Evolutionary conservation across 352 stramenopile genomes (phyloP), one percentile per base, ranked within the genome.

Genomic region (Bremia lactucae): DNA sequence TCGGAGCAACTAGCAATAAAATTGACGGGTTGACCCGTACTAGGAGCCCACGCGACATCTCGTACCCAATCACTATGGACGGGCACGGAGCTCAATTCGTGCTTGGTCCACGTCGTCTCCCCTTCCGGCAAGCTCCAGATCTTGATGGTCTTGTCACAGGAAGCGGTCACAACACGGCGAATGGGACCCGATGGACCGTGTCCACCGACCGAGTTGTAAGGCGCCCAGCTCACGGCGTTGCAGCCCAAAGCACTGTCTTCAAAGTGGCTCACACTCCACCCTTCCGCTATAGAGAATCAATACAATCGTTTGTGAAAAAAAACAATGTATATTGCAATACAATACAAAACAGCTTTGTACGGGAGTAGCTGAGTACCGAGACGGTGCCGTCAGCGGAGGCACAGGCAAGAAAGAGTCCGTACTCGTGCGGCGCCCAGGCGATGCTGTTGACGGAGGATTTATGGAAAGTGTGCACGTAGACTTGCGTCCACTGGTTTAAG

Each of bases 41-140:
- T 87, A 0, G 96, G 96, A 19, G 93, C 88, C 95, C 95, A 99
- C 11, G 94, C 95, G 25, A 99, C 96, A 76, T 99, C 96, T 45
- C 95, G 79, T 31, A 97, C 92, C 83, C 93, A 97, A 73, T 97
- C 92, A 24, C 56, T 88, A 68, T 98, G 94, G n/a, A 77, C 81
- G 0, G 80, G 77, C 21, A 42, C 68, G 22, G 79, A 70, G 55
- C 72, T 84, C 33, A 87, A 52, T 38, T 90, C 71, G 36, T 84
- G 59, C 57, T 89, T 88, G 29, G 52, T 72, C 80, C 80, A 93
- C 49, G 90, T 71, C 6, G 65, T 79, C 45, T 84, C 58, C 21
- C 73, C 77, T 18, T 89, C 75, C 0, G 46, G 25, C 13, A 93
- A 49, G 59, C 69, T 89, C 92, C 94, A 98, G 56, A 99, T 83